Conservation (phyloP, 2,329 filamentous ascomycete species). For the Exophiala xenobiotica region DNA sequence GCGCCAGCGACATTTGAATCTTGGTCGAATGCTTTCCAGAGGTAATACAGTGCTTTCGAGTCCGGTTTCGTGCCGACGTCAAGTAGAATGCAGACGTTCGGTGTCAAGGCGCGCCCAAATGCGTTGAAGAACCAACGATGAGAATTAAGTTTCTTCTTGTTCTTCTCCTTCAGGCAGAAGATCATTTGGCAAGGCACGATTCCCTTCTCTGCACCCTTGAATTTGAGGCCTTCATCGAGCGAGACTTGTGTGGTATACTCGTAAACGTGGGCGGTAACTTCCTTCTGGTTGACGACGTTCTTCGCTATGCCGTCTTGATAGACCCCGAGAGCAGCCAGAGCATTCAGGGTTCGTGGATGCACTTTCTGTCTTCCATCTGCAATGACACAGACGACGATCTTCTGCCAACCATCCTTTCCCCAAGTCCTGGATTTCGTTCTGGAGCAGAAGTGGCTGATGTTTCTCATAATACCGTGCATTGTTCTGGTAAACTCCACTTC, state of each 20-base stretch:
- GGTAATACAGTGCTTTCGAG: slow-evolving; percentile 85
- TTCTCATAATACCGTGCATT: slow-evolving; percentile 98
- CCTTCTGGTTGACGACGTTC: slow-evolving; percentile 93
- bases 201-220: slow-evolving; percentile 98
- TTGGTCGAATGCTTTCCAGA: slow-evolving; percentile 98
- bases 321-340: slow-evolving; percentile 91
- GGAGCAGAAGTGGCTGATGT: slow-evolving; percentile 94
- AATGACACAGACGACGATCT: slow-evolving; percentile 97
- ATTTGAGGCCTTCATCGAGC: slow-evolving; percentile 90
- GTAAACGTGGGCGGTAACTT: slow-evolving; percentile 95
- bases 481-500: slow-evolving; percentile 95
- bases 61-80: slow-evolving; percentile 95
- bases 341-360: slow-evolving; percentile 88
- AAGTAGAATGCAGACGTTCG: slow-evolving; percentile 93
- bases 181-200: slow-evolving; percentile 98
- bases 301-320: slow-evolving; percentile 99
- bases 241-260: slow-evolving; percentile 99
- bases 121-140: slow-evolving; percentile 99
- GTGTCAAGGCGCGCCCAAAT: slow-evolving; percentile 86
- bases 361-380: slow-evolving; percentile 93
- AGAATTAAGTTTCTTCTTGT: slow-evolving; percentile 95
- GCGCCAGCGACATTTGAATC: slow-evolving; percentile 97
- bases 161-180: slow-evolving; percentile 97
- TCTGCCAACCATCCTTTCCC: slow-evolving; percentile 97
- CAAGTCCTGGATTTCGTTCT: slow-evolving; percentile 89